Conservation (phyloP, 257 asterid species). For the Gentiana straminea region DNA sequence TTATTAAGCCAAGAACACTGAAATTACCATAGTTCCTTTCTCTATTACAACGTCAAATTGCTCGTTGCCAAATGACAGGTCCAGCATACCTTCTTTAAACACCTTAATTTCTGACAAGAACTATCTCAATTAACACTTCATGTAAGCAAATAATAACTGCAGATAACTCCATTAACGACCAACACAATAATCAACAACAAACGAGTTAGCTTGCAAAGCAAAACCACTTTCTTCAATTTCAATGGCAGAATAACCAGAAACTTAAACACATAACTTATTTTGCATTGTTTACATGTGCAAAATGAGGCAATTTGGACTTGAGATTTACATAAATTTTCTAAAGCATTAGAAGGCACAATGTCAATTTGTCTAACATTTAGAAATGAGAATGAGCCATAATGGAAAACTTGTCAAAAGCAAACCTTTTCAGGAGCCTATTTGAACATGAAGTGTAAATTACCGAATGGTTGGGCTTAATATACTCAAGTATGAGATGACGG, state of each 20-base stretch:
- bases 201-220: too few species aligned
- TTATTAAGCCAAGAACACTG: too few species aligned
- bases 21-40: slow-evolving; percentile 92
- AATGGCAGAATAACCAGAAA: too few species aligned
- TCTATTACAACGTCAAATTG: slow-evolving; percentile 86
- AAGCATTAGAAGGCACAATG: too few species aligned
- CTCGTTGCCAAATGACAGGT: slow-evolving; percentile 72
- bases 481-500: slow-evolving; percentile 62
- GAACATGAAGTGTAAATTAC: slow-evolving; percentile 24
- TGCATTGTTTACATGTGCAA: too few species aligned
- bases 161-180: neutral
- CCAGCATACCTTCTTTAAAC: slow-evolving; percentile 93
- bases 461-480: slow-evolving; percentile 45
- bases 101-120: slow-evolving; percentile 55
- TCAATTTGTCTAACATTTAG: too few species aligned
- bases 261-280: too few species aligned
- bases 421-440: neutral
- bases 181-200: too few species aligned
- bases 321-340: too few species aligned
- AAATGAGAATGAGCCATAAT: slow-evolving; percentile 19
- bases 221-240: too few species aligned
- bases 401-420: slow-evolving; percentile 36
- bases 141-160: neutral
- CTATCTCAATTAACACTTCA: neutral
- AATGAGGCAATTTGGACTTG: too few species aligned